Conservation (phyloP, 2,329 filamentous ascomycete genomes). For the Alternaria hordeiaustralica region DNA sequence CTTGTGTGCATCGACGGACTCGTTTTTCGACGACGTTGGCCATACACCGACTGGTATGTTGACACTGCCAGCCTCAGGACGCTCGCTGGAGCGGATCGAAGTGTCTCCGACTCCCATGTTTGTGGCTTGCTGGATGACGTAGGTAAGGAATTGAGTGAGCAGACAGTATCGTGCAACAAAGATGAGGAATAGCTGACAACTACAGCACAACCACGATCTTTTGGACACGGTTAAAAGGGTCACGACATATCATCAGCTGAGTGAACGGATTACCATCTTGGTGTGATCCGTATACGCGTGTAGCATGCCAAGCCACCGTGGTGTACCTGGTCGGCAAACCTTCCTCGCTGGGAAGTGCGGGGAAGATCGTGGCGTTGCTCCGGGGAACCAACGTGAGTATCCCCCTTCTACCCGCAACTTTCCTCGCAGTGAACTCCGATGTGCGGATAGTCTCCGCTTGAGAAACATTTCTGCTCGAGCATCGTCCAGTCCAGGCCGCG, state of each 20-base stretch:
- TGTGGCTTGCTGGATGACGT: neutral
- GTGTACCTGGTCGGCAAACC: slow-evolving; percentile 14
- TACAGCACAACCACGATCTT: neutral
- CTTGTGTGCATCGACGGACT: slow-evolving; percentile 45
- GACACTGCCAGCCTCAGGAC: slow-evolving; percentile 61
- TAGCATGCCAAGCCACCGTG: neutral
- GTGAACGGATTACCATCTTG: slow-evolving; percentile 7
- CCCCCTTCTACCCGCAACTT: slow-evolving; percentile 1
- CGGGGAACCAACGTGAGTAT: slow-evolving; percentile 2
- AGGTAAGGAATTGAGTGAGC: neutral
- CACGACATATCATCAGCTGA: neutral
- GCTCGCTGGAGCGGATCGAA: slow-evolving; percentile 49
- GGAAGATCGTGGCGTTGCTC: slow-evolving; percentile 7
- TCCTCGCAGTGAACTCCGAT: slow-evolving; percentile 1
- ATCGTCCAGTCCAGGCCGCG: neutral
- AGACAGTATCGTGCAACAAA: neutral
- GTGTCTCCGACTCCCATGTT: slow-evolving; percentile 33
- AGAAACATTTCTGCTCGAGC: neutral
- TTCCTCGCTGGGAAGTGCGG: slow-evolving; percentile 16
- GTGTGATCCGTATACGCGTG: slow-evolving; percentile 6
- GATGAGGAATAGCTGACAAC: neutral
- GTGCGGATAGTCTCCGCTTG: neutral
- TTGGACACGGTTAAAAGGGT: neutral
- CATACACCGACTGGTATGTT: slow-evolving; percentile 60
- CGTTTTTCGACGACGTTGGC: slow-evolving; percentile 38